A percentile compares a stretch with the other conserved stretches of the same genome.
Evolutionary conservation across 257 asterid species (phyloP).

Genomic region (Asclepias syriaca): DNA sequence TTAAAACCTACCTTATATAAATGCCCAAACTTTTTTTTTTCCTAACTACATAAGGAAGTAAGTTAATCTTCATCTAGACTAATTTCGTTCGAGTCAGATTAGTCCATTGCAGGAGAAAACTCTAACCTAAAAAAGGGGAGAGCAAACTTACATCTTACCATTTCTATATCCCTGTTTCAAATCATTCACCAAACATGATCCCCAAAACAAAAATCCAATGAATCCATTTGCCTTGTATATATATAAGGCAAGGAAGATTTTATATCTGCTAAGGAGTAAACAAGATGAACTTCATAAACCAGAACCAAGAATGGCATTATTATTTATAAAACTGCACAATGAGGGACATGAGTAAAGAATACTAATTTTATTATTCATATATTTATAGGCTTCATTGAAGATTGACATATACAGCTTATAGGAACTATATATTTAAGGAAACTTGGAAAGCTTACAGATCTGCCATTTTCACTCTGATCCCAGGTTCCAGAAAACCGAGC

Average conservation of each 20-base stretch:
- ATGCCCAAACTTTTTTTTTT: no score
- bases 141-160: background rate
- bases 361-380: background rate
- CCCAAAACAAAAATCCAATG: background rate
- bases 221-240: no score
- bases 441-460: constrained; percentile 1
- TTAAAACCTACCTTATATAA: no score
- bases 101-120: no score
- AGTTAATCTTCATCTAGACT: no score
- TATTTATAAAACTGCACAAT: background rate
- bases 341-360: background rate
- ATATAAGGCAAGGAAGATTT: background rate
- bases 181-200: background rate
- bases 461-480: background rate
- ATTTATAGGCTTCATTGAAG: background rate
- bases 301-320: background rate
- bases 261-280: background rate
- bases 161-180: background rate
- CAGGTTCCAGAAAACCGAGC: background rate
- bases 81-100: no score
- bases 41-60: no score
- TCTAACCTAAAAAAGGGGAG: background rate
- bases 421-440: background rate
- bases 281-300: background rate
- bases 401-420: background rate